Evolutionary conservation across 2,329 filamentous ascomycete species (phyloP), one percentile per base, ranked within the genome.

Genomic region (Monosporascus sp.): DNA sequence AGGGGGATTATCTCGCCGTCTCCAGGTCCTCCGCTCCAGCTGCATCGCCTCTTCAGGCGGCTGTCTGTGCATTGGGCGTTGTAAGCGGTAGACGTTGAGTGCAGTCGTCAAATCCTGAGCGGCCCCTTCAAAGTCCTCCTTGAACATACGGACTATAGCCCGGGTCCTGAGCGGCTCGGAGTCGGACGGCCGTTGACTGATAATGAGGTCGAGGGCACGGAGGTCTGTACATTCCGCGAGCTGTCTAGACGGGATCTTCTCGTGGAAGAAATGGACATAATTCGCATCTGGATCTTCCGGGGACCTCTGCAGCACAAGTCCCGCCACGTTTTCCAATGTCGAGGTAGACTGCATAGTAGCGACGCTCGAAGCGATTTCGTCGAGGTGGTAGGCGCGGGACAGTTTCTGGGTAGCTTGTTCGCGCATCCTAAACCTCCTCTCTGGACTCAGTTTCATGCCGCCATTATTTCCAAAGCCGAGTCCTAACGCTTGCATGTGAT

Each of bases 211-310:
- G 58, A 95, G 69, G 4, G 84, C 78, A 50, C 81, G 73, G 53
- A 92, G 70, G 57, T 82, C 86, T 8, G 88, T 92, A 61, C 80
- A 85, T 63, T 89, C 82, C 37, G 85, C 87, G 67, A 94, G 74
- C 66, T 87, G 84, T 43, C 87, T 76, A 41, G 84, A 88, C 1
- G 89, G 87, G 26, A 94, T 92, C 79, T 93, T 94, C 71, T 95
- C 89, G 71, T 93, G 89, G 69, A 95, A 95, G 72, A 93, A 94
- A 67, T 94, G 88, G n/a, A 94, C 90, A 66, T 94, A 94, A 69
- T 87, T 88, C 28, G 89, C 90, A 64, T 94, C 88, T 44, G 77
- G 71, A 64, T 91, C 85, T 49, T 78, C 68, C n/a, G 82, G 77
- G 55, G 82, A 85, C 56, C 88, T 78, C 67, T 88, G 84, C 56